These are phyloP conservation scores for Alternaria brassicae DNA, from an alignment of 2,329 filamentous ascomycete species.

Conservation along the genomic window DNA sequence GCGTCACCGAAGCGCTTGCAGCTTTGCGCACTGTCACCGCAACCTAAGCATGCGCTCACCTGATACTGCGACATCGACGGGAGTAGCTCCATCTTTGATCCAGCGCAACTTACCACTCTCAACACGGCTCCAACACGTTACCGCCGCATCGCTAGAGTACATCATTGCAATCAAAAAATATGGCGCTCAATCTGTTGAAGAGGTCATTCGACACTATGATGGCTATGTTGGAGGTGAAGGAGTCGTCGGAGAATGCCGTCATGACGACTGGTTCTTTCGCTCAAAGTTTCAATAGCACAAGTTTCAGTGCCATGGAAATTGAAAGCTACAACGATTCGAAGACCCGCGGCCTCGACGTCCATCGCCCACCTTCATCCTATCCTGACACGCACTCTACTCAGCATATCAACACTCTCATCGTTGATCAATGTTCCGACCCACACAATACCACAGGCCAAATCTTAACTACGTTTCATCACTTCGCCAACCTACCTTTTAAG, in stretches of 20 bases:
- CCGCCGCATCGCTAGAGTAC: neutral
- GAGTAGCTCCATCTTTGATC: neutral
- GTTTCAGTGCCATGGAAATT: neutral
- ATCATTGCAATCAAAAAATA: neutral
- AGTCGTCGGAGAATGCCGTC: neutral
- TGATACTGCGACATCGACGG: neutral
- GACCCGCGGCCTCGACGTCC: neutral
- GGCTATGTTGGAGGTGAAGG: neutral
- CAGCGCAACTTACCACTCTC: neutral
- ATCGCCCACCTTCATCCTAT: neutral
- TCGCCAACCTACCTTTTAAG: slow-evolving; percentile 3
- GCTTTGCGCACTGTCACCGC: neutral
- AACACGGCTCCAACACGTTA: neutral
- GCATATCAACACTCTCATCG: neutral
- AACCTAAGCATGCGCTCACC: neutral
- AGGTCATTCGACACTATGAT: slow-evolving; percentile 1
- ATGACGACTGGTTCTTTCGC: slow-evolving; percentile 1
- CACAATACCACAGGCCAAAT: neutral
- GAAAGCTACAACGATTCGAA: neutral
- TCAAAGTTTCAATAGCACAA: slow-evolving; percentile 1
- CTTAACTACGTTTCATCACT: neutral
- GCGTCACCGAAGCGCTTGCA: neutral
- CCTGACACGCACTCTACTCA: neutral
- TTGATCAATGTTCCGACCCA: neutral
- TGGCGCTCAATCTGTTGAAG: neutral